Conservation (phyloP, 257 asterid genomes). For the Fraxinus quadrangulata region DNA sequence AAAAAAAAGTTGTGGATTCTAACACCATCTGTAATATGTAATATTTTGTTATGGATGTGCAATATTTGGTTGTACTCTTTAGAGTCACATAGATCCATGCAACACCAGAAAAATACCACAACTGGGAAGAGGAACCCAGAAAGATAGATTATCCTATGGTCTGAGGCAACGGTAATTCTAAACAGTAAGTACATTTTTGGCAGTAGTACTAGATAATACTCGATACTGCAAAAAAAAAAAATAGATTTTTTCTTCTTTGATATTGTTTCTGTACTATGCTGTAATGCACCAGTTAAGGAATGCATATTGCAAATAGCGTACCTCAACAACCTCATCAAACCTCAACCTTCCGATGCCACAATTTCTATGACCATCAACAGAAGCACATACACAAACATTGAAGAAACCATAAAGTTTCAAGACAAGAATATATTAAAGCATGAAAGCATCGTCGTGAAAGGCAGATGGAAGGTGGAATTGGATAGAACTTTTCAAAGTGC, state of each 20-base stretch:
- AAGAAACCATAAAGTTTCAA: neutral
- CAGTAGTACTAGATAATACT: neutral
- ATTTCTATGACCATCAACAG: neutral
- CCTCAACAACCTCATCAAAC: neutral
- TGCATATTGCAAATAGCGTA: neutral
- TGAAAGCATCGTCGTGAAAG: neutral
- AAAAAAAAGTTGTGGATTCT: conserved; percentile 13
- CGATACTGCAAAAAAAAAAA: too few relatives aligned
- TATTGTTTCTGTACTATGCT: too few relatives aligned
- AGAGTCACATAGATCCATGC: neutral
- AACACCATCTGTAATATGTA: neutral
- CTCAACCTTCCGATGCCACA: neutral
- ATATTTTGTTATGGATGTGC: neutral
- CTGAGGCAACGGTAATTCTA: neutral
- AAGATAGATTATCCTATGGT: neutral
- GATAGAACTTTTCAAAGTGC: neutral
- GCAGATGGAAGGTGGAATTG: neutral
- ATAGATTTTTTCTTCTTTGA: too few relatives aligned
- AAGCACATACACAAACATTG: neutral
- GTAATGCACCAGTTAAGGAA: neutral
- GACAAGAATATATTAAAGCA: neutral
- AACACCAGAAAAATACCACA: neutral
- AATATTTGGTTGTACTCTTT: neutral
- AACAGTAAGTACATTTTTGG: neutral
- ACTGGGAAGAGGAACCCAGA: neutral